Base-by-base conservation (phyloP, 495 filamentous ascomycete genomes). In the Podospora anserina region DNA sequence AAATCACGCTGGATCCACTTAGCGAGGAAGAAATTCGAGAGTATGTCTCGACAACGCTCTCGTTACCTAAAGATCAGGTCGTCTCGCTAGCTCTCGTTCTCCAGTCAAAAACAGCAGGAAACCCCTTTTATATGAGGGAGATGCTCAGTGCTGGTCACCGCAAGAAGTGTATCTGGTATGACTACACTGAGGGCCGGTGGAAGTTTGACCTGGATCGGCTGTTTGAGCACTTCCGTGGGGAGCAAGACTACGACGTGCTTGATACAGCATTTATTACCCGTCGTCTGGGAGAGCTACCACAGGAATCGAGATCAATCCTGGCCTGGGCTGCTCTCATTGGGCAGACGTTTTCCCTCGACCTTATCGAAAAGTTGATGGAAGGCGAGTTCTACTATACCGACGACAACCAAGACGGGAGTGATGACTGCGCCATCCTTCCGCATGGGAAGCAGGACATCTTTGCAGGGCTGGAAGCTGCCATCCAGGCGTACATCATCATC, bases 121-220 rank as follows among this genome's bases (percentile, higher is more conserved):
- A 96, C 72, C 91, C 91, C 0, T 96, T 96, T 76, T 94, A 94
- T 70, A 89, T 96, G 69, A 87, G 91, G 34, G 91, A 96, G 76
- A 94, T 97, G 87, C 84, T 97, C n/a, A 91, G 90, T 73, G 89
- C 90, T 7, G 93, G 91, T 73, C 89, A 96, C 76, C 87, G 89
- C 19, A 96, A 92, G 76, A 88, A 88, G 70, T 94, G 91, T 72
- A 89, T 97, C 63, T 96, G 90, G 87, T 96, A 94, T 78, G 90
- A 90, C 59, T 97, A 93, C 85, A 89, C 88, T 70, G 84, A 88
- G 56, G 88, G 87, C 23, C 81, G 80, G 54, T 97, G 93, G 93
- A 84, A 88, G n/a, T 97, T 88, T 75, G 89, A 94, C 72, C 78
- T 97, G 11, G 91, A 96, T 76, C 85, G 85, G 64, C 88, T 96